Evolutionary conservation across 306 rosid species (phyloP), one percentile per base, ranked within the genome.

Genomic region (Oemleria cerasiformis): DNA sequence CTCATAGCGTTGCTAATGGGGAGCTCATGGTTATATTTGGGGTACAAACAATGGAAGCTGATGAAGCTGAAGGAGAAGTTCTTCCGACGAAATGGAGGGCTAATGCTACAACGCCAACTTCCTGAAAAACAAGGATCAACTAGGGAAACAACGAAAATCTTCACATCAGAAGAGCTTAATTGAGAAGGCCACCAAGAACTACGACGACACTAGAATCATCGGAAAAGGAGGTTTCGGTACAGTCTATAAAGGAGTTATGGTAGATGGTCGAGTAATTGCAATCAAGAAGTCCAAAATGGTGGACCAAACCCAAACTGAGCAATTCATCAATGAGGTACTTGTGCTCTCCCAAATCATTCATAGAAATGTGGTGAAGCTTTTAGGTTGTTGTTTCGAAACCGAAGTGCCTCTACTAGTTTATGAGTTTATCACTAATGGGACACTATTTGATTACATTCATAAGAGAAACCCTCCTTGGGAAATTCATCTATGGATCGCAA

Each of bases 281-380:
- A 54, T 87, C 17, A 84, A 87, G 57, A 82, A 82, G 67, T 80
- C 87, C 20, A 86, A 56, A 63, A 21, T 75, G 15, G 50, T 58
- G 2, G 75, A 84, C 34, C 65, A 61, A 4, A 79, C 60, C 53
- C 88, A 82, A 69, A 77, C 51, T 1, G 19, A 73, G 43, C 82
- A 84, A 57, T 86, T 86, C 72, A 78, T 82, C 0, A 82, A 86
- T 15, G 86, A 86, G 65, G 79, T 84, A 6, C 23, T 70, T 8
- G 77, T 86, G 30, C 65, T 84, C 0, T 81, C 86, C 5, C 88
- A 82, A 82, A 79, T 86, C 63, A 84, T 79, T 36, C 88, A 82
- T 5, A 78, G 85, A 7, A 84, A 84, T 68, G 82, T 84, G 49
- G 86, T 79, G 3, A 74, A 66, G 43, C 83, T 86, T 21, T 72